phyloP scores from a whole-genome alignment of 805 yeast species.

The Lachancea cidri region DNA sequence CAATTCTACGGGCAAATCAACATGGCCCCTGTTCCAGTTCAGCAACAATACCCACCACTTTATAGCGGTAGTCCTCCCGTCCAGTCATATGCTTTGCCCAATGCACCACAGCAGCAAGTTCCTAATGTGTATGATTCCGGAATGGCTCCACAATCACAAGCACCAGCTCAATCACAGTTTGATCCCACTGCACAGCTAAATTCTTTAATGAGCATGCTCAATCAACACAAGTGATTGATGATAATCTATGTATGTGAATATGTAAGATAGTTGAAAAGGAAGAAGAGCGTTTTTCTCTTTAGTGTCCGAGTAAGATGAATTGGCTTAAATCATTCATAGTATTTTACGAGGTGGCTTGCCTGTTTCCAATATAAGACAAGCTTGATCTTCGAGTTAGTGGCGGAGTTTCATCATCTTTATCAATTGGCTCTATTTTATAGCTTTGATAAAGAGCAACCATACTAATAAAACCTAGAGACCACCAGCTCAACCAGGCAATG shows the following conservation, averaged over 20 bases:
- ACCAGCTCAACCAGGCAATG: constrained; percentile 34
- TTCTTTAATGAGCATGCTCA: constrained; percentile 39
- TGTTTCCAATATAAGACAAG: neutral
- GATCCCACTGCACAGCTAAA: constrained; percentile 39
- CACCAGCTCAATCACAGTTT: constrained; percentile 14
- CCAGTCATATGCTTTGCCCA: constrained; percentile 15
- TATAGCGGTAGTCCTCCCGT: constrained; percentile 7
- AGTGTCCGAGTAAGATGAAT: no score
- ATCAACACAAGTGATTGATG: constrained; percentile 28
- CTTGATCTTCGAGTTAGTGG: neutral
- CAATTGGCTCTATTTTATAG: constrained; percentile 25
- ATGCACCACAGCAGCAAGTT: constrained; percentile 15
- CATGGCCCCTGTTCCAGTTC: constrained; percentile 18
- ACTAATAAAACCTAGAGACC: constrained; percentile 26
- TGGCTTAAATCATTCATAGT: no score
- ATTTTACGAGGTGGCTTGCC: no score
- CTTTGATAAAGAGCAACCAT: constrained; percentile 29
- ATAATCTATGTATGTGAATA: neutral
- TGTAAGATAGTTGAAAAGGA: neutral
- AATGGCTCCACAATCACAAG: constrained; percentile 14
- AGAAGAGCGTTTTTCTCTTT: no score
- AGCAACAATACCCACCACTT: constrained; percentile 8
- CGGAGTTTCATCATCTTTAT: constrained; percentile 16
- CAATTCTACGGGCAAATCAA: constrained; percentile 12
- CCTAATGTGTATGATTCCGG: constrained; percentile 12